Evolutionary conservation across 192 early-diverging fungal species (phyloP).

Genomic region (Rhizophagus prolifer): DNA sequence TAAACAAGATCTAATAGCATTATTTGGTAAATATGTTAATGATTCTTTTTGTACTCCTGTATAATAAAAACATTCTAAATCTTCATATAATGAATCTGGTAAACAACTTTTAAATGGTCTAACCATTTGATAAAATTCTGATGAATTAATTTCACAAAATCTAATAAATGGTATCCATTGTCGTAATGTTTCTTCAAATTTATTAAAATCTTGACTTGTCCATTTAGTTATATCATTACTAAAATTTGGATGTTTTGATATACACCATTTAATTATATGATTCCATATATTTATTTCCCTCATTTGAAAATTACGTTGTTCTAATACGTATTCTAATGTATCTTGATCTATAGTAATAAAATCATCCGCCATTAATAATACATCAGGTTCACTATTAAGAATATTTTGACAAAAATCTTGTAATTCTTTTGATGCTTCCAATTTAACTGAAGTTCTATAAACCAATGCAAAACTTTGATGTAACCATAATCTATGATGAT

Average conservation of each 20-base stretch:
- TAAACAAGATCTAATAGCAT: neutral
- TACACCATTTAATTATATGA: conserved; percentile 9
- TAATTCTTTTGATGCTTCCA: neutral
- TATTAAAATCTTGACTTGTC: neutral
- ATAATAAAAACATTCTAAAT: neutral
- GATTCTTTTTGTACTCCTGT: neutral
- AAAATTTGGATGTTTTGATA: neutral
- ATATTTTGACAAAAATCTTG: neutral
- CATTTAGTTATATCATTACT: neutral
- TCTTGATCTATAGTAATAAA: neutral
- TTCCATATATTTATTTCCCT: neutral
- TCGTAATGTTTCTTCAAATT: conserved; percentile 3
- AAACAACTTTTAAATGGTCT: neutral
- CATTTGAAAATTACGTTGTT: neutral
- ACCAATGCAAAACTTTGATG: neutral
- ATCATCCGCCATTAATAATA: neutral
- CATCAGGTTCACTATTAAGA: neutral
- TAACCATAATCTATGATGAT: neutral
- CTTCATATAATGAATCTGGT: neutral
- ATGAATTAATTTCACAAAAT: conserved; percentile 1
- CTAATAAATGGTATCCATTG: neutral
- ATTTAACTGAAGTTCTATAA: neutral
- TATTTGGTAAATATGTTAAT: neutral
- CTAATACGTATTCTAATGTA: neutral
- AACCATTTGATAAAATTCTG: neutral